phyloP scores from a whole-genome alignment of 1,284 basidiomycete species.

The Puccinia sorghi region DNA sequence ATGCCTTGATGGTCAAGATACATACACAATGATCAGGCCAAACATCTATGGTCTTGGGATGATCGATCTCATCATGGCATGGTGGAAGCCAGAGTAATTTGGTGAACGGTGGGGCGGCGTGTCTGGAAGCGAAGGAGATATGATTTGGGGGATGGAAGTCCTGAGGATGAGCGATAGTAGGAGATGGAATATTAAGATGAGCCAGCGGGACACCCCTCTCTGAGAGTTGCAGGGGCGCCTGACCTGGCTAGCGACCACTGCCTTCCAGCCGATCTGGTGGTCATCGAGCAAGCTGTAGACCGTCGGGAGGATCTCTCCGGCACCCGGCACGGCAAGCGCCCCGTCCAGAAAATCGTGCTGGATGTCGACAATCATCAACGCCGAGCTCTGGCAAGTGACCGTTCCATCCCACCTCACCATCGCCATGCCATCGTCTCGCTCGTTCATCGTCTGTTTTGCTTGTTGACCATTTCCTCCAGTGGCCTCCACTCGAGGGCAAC shows the following conservation, averaged over 20 bases:
- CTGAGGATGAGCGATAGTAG: slow-evolving; percentile 51
- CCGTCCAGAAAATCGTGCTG: slow-evolving; percentile 69
- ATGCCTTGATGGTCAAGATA: not conserved
- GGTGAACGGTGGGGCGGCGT: slow-evolving; percentile 59
- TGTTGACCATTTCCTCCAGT: not conserved
- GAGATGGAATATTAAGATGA: not conserved
- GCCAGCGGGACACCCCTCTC: no score
- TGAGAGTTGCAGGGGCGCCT: not conserved
- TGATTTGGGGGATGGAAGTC: slow-evolving; percentile 65
- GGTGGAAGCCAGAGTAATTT: slow-evolving; percentile 58
- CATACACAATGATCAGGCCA: slow-evolving; percentile 67
- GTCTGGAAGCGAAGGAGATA: slow-evolving; percentile 67
- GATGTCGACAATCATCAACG: slow-evolving; percentile 65
- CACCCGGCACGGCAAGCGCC: slow-evolving; percentile 64
- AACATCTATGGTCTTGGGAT: slow-evolving; percentile 57
- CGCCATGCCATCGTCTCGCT: not conserved
- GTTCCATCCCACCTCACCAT: not conserved
- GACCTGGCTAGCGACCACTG: slow-evolving; percentile 63
- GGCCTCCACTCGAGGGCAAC: no score
- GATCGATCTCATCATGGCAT: slow-evolving; percentile 53
- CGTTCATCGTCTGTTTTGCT: not conserved
- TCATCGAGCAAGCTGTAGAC: slow-evolving; percentile 62
- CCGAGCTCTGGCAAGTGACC: slow-evolving; percentile 54
- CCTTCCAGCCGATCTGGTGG: slow-evolving; percentile 61
- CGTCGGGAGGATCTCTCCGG: slow-evolving; percentile 61